These are phyloP conservation scores for Candida jianshihensis DNA, from an alignment of 805 yeast species.

Conservation along the genomic window DNA sequence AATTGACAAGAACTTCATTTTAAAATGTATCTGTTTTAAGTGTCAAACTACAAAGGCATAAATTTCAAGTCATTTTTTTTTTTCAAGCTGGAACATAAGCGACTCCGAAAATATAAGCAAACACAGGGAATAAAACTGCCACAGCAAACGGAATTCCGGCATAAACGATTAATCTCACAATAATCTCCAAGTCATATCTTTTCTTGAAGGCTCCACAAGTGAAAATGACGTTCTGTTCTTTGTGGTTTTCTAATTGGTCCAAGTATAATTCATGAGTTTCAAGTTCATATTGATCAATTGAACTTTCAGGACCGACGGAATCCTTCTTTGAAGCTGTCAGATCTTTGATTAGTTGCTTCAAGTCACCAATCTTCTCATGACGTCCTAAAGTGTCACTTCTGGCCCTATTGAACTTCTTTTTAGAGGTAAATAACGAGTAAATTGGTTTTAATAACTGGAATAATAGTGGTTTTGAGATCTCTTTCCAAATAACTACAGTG, in stretches of 20 bases:
- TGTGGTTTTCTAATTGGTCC: conserved; percentile 16
- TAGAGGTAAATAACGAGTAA: conserved; percentile 26
- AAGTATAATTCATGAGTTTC: conserved; percentile 17
- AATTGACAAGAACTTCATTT: conserved; percentile 6
- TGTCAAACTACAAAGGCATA: background rate
- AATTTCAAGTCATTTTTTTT: background rate
- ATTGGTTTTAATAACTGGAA: conserved; percentile 53
- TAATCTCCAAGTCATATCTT: conserved; percentile 67
- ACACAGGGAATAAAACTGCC: conserved; percentile 26
- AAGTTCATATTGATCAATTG: conserved; percentile 19
- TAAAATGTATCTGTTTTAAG: too few relatives aligned
- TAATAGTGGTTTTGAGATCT: conserved; percentile 59
- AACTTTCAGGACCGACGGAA: conserved; percentile 19
- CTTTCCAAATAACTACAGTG: too few relatives aligned
- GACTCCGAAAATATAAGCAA: conserved; percentile 10
- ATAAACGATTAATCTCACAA: conserved; percentile 73
- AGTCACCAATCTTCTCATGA: conserved; percentile 20
- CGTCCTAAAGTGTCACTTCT: conserved; percentile 17
- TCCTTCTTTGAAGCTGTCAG: conserved; percentile 9
- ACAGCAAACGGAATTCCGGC: conserved; percentile 69
- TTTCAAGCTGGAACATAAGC: conserved; percentile 5
- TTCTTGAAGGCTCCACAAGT: conserved; percentile 46
- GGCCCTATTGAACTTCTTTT: conserved; percentile 18
- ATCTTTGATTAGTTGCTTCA: conserved; percentile 11
- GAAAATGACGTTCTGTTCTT: conserved; percentile 16